phyloP scores from a whole-genome alignment of 371 early-diverging fungal genomes.

The Apophysomyces elegans region DNA sequence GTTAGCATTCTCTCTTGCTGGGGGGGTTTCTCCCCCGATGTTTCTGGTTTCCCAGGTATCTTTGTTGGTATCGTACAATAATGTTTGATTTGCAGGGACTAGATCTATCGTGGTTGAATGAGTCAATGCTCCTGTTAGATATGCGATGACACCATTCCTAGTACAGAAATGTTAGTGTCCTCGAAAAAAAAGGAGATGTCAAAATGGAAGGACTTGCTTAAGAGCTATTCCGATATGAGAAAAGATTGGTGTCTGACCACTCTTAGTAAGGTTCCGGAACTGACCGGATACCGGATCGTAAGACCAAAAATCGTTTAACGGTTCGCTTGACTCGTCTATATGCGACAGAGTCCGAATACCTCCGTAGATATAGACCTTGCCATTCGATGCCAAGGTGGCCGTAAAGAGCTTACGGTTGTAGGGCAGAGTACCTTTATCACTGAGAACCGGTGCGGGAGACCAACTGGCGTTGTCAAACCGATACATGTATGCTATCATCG shows the following conservation, averaged over 20 bases:
- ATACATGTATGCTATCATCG: slow-evolving; percentile 4
- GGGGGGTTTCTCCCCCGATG: not conserved
- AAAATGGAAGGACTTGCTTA: slow-evolving; percentile 9
- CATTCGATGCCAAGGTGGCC: slow-evolving; percentile 12
- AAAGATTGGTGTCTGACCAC: not conserved
- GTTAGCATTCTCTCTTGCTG: not conserved
- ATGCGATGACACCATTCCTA: slow-evolving; percentile 1
- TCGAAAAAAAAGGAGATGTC: not conserved
- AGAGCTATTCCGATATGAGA: slow-evolving; percentile 15
- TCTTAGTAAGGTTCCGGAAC: slow-evolving; percentile 8
- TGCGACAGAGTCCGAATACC: not conserved
- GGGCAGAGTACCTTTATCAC: slow-evolving; percentile 14
- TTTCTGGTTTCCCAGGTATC: not conserved
- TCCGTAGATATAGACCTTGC: slow-evolving; percentile 21
- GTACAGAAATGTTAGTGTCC: not conserved
- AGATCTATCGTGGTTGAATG: not conserved
- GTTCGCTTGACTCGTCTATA: not conserved
- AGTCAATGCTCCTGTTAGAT: not conserved
- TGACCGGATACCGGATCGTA: slow-evolving; percentile 14
- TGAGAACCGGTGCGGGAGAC: slow-evolving; percentile 2
- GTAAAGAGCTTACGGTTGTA: slow-evolving; percentile 4
- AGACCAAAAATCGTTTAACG: slow-evolving; percentile 15
- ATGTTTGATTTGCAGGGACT: not conserved
- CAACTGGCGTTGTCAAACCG: slow-evolving; percentile 16
- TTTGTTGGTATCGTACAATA: not conserved